Base-by-base conservation (phyloP, 2,329 filamentous ascomycete species). In the Cladosporium sp. region DNA sequence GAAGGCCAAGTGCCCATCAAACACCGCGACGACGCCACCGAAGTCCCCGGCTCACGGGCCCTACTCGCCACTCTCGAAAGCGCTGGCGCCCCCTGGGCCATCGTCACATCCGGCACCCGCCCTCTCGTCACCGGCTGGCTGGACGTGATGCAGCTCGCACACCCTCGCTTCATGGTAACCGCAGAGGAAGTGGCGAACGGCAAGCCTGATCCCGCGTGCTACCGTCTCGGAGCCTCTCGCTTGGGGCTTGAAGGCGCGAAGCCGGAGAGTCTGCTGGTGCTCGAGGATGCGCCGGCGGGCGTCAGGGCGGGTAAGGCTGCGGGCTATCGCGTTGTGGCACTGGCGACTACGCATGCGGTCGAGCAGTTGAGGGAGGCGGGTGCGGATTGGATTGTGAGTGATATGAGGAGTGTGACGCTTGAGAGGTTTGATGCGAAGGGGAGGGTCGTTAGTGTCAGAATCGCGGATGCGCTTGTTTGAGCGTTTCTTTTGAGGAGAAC, bases 221-320 rank as follows among this genome's bases (percentile, higher is more conserved):
- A 85, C 71, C 71, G 75, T 49, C 73, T 83, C 41, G 83, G 82
- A 4, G 75, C 74, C 52, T 71, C 76, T 67, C 77, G 79, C 65
- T 32, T 66, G 51, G 75, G 77, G 1, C 71, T 83, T 5, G 76
- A 82, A 24, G 82, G 57, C 6, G 66, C 60, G n/a, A 63, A 67
- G 14, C 63, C 68, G 36, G 64, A 55, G 8, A 78, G 80, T 32
- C 84, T 94, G 52, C 82, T 97, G 65, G 93, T 97, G 59, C 81
- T 97, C 44, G 93, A 97, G 80, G 93, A 97, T 80, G 92, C 92
- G 65, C 93, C 93, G 5, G 92, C 92, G 8, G 93, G 93, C 5
- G 92, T 97, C 74, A 84, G 81, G 70, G 88, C 93, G 32, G 93
- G 93, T 59, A 96, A 93, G 80, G 91, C 87, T 0, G 93, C 93